Base-by-base conservation (phyloP, 2,329 filamentous ascomycete species). In the Cladophialophora yegresii region DNA sequence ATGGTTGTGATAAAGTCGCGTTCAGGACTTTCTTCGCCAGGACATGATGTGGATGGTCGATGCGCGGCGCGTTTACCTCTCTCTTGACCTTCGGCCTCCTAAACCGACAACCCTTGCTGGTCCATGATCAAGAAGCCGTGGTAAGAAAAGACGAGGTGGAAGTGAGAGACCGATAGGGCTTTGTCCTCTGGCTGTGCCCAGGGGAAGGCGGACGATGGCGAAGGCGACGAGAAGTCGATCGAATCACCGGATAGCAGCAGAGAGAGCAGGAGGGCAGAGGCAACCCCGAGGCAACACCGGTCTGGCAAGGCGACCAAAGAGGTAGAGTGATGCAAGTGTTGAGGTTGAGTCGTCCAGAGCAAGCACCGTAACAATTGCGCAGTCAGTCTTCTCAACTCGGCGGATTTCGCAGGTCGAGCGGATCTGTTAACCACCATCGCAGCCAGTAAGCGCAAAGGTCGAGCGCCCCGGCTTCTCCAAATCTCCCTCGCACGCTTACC, bases 1-100 rank as follows among this genome's bases (percentile, higher is more conserved):
- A 77, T 79, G 69, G 74, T 75, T 71, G 10, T 20, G 28, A 50
- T 51, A 23, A 61, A 54, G 65, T 66, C 63, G 66, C 66, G 63
- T 67, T 64, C 56, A 68, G 30, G 58, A 56, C 64, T 59, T 62
- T 63, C 54, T 61, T 58, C 66, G 66, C 60, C 63, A 67, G 66
- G 62, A 65, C 66, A 67, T 68, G 50, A 53, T 66, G 66, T 49
- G 53, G 22, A 28, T 54, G 53, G 49, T 47, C 62, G 64, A 58
- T 64, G 60, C 61, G 58, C 49, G 55, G 36, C 53, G 33, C 36
- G 57, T 32, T 26, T 40, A 33, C 64, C 49, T 13, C 56, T 28
- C 59, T 51, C 40, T 16, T 28, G 47, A 40, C 57, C 54, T 50
- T 26, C 58, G 49, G 22, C 59, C 53, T 58, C 55, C 59, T 62